These are phyloP conservation scores for Podila verticillata DNA, from an alignment of 192 early-diverging fungal species.

Conservation along the genomic window DNA sequence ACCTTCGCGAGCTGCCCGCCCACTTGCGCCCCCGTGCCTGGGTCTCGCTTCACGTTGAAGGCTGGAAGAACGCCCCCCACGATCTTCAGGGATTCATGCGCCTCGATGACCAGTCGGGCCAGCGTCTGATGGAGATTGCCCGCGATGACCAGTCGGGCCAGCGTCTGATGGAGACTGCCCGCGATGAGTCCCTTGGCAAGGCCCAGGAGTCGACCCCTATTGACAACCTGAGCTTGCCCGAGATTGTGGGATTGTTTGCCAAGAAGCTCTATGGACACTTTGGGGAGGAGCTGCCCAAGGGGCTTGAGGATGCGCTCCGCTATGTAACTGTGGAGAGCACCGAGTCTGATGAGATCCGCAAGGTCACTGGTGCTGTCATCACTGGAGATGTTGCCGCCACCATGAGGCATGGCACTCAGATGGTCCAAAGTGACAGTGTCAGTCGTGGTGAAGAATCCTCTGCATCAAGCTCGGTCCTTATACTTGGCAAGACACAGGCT, in stretches of 20 bases:
- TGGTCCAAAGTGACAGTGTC: too few species aligned
- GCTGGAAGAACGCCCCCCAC: conserved; percentile 45
- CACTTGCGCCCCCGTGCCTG: conserved; percentile 47
- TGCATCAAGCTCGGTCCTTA: too few species aligned
- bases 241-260: conserved; percentile 52
- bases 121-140: conserved; percentile 46
- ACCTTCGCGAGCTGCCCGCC: conserved; percentile 17
- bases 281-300: conserved; percentile 40
- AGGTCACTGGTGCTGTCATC: too few species aligned
- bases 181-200: conserved; percentile 31
- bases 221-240: conserved; percentile 44
- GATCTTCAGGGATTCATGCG: conserved; percentile 47
- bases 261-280: conserved; percentile 48
- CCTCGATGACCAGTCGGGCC: conserved; percentile 46
- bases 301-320: too few species aligned
- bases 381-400: too few species aligned
- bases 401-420: too few species aligned
- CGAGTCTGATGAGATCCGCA: too few species aligned
- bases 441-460: too few species aligned
- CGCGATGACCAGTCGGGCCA: conserved; percentile 50
- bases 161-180: conserved; percentile 46
- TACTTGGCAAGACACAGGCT: too few species aligned
- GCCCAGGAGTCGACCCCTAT: conserved; percentile 37
- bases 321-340: too few species aligned
- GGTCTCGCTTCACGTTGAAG: conserved; percentile 50